phyloP scores from a whole-genome alignment of 371 early-diverging fungal genomes.

The Conidiobolus incongruus region DNA sequence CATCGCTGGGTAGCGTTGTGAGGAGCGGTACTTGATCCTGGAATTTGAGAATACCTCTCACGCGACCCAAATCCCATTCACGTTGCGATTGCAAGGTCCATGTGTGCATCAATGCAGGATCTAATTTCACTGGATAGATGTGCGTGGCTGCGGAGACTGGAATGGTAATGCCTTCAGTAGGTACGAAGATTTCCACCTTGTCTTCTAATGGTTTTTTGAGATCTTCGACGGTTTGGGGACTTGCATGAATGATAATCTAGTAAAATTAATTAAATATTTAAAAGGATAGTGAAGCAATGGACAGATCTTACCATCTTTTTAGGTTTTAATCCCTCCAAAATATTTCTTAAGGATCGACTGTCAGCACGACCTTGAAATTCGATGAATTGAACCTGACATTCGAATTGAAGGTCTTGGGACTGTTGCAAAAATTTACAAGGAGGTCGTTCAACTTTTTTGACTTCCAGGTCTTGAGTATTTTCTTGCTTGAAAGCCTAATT shows the following conservation, averaged over 20 bases:
- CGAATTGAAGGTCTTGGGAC: constrained; percentile 26
- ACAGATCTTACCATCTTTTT: constrained; percentile 42
- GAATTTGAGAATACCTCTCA: no score
- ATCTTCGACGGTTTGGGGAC: constrained; percentile 31
- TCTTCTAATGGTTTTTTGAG: constrained; percentile 27
- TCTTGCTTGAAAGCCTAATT: constrained; percentile 8
- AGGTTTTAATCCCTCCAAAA: constrained; percentile 62
- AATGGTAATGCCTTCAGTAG: constrained; percentile 51
- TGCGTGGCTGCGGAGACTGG: constrained; percentile 77
- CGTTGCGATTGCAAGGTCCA: no score
- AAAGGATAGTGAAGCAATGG: neutral
- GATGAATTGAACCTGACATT: constrained; percentile 52
- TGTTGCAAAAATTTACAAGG: constrained; percentile 57
- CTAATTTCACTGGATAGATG: constrained; percentile 30
- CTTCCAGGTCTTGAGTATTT: constrained; percentile 8
- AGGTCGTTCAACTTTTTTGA: constrained; percentile 8
- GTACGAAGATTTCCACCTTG: constrained; percentile 52
- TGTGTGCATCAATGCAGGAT: no score
- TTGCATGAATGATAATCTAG: constrained; percentile 68
- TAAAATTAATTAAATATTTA: neutral
- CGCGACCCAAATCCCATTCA: no score
- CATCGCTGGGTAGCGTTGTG: no score
- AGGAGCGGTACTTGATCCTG: no score
- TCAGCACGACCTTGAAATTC: constrained; percentile 87
- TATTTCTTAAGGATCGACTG: constrained; percentile 62